Conservation (phyloP, 495 filamentous ascomycete species). For the Aeminium ludgeri region DNA sequence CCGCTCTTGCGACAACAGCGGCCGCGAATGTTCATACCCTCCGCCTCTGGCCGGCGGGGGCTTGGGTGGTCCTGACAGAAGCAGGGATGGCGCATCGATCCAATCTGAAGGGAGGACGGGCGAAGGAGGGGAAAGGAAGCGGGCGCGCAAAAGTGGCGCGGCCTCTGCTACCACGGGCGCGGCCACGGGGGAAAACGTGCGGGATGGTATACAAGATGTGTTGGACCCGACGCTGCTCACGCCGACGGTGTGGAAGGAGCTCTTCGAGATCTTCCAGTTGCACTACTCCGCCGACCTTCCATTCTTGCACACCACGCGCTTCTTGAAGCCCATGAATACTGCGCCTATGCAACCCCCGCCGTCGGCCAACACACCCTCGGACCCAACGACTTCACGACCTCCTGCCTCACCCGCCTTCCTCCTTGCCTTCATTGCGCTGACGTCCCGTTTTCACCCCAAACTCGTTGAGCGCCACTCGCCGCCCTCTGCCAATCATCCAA, state of each 20-base stretch:
- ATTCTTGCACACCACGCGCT: slow-evolving; percentile 64
- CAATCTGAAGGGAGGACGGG: no score
- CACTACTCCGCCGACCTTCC: slow-evolving; percentile 71
- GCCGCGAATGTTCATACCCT: slow-evolving; percentile 63
- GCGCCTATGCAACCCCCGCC: slow-evolving; percentile 25
- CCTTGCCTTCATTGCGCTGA: slow-evolving; percentile 61
- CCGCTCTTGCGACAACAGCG: slow-evolving; percentile 57
- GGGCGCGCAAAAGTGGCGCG: no score
- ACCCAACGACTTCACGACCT: slow-evolving; percentile 25
- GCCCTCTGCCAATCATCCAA: slow-evolving; percentile 29
- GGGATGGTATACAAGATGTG: slow-evolving; percentile 13
- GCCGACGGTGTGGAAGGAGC: slow-evolving; percentile 34
- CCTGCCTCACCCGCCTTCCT: slow-evolving; percentile 45
- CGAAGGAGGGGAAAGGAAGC: no score
- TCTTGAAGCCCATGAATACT: slow-evolving; percentile 41
- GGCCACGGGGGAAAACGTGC: no score
- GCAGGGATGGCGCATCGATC: no score
- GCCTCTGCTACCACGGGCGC: no score
- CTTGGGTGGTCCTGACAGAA: no score
- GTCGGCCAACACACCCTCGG: slow-evolving; percentile 3
- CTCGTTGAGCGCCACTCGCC: slow-evolving; percentile 50
- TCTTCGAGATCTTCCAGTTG: slow-evolving; percentile 63
- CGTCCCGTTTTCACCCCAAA: slow-evolving; percentile 56
- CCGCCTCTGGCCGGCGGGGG: slow-evolving; percentile 41
- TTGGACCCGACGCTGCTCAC: slow-evolving; percentile 20